Conservation (phyloP, 2,329 filamentous ascomycete species). For the Thermomyces lanuginosus region DNA sequence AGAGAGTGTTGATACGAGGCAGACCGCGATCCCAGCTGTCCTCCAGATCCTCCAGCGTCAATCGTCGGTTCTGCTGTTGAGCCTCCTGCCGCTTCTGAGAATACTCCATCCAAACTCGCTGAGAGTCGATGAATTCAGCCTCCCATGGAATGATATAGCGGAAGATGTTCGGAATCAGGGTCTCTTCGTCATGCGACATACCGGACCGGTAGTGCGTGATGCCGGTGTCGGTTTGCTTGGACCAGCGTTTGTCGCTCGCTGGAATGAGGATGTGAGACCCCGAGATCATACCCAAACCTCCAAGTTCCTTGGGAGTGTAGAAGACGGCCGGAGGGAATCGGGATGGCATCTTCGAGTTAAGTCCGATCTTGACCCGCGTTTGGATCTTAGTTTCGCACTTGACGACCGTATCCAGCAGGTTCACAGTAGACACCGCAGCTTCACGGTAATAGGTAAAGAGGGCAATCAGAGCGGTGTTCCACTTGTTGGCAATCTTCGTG, state of each 20-base stretch:
- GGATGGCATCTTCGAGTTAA: constrained; percentile 99
- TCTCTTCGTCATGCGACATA: constrained; percentile 98
- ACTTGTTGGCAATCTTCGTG: constrained; percentile 99
- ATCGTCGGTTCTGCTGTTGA: constrained; percentile 85
- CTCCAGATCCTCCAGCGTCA: constrained; percentile 90
- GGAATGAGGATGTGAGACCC: constrained; percentile 96
- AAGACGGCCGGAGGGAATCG: constrained; percentile 97
- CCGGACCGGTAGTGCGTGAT: constrained; percentile 93
- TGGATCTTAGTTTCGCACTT: constrained; percentile 99
- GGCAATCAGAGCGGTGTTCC: constrained; percentile 94
- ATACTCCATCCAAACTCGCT: constrained; percentile 98
- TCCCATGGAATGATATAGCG: constrained; percentile 99
- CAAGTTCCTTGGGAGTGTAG: constrained; percentile 94
- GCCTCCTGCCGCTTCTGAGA: constrained; percentile 95
- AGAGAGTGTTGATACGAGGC: constrained; percentile 93
- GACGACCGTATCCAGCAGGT: constrained; percentile 88
- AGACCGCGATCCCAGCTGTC: constrained; percentile 97
- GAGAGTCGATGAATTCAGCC: constrained; percentile 95
- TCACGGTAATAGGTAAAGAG: constrained; percentile 98
- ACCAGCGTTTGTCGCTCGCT: constrained; percentile 94
- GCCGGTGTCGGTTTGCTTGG: constrained; percentile 90
- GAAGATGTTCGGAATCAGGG: constrained; percentile 96
- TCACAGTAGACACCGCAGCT: constrained; percentile 87
- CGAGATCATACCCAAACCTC: constrained; percentile 96
- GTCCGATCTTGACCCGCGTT: constrained; percentile 91